A percentile compares a stretch with the other conserved stretches of the same genome.
These are phyloP conservation scores for Corchorus capsularis DNA, from an alignment of 345 rosid species.

Conservation along the genomic window DNA sequence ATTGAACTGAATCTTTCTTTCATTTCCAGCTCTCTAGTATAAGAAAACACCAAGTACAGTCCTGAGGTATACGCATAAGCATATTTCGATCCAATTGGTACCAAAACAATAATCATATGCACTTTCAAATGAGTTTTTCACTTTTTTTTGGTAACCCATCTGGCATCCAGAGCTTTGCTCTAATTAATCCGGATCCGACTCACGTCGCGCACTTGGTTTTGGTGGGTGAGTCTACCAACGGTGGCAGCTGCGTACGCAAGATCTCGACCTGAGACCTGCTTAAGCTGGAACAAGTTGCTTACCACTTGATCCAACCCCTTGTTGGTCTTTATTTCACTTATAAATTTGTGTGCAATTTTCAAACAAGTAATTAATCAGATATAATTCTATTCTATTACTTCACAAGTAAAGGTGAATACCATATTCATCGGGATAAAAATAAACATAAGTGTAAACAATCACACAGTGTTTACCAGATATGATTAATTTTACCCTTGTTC, in stretches of 20 bases:
- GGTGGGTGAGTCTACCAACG: no score
- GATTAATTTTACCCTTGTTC: not conserved
- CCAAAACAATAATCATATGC: not conserved
- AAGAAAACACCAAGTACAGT: slow-evolving; percentile 8
- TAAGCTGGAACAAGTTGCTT: no score
- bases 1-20: not conserved
- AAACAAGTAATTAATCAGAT: not conserved
- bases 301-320: no score
- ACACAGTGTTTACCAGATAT: not conserved
- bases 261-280: no score
- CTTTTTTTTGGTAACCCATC: not conserved
- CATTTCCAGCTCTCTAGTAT: not conserved
- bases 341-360: not conserved
- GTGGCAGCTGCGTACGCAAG: no score
- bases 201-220: no score
- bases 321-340: not conserved
- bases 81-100: no score
- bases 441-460: not conserved
- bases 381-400: not conserved
- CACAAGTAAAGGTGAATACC: not conserved
- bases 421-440: not conserved
- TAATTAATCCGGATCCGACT: no score
- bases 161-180: no score
- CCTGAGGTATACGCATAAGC: not conserved
- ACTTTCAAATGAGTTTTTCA: not conserved